Percentiles rank a stretch among this genome's conserved stretches.
Conservation (phyloP, 202 grass and related monocot species). For the Carex sylvatica region DNA sequence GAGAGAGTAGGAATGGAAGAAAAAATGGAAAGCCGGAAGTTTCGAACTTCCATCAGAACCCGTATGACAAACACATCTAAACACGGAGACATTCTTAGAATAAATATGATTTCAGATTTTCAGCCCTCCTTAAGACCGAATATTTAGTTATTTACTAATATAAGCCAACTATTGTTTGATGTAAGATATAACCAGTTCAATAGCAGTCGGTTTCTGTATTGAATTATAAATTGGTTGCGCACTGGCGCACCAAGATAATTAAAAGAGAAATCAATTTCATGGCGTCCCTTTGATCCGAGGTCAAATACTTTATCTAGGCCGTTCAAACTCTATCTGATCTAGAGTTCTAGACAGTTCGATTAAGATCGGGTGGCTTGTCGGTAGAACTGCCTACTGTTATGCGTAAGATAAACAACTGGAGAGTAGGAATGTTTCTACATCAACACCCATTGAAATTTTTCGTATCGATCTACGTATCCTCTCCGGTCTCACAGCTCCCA, state of each 20-base stretch:
- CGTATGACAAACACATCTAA: too few relatives aligned
- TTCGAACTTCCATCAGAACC: too few relatives aligned
- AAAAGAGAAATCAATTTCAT: neutral
- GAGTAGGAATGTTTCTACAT: neutral
- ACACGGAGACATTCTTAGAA: neutral
- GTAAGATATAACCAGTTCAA: neutral
- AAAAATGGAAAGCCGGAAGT: neutral
- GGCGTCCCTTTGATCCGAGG: neutral
- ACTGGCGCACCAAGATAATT: neutral
- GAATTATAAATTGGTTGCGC: too few relatives aligned
- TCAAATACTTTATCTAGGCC: neutral
- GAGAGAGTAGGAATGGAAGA: neutral
- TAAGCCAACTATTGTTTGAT: neutral
- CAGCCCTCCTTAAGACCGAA: neutral
- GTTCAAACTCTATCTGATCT: neutral
- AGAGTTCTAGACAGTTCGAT: neutral
- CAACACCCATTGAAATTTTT: neutral
- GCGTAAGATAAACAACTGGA: neutral
- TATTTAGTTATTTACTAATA: neutral
- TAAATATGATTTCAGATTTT: neutral
- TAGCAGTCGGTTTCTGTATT: neutral
- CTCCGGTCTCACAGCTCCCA: neutral
- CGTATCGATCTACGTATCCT: neutral
- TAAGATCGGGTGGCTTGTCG: neutral
- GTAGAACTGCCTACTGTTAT: neutral